Evolutionary conservation across 164 flowering plant genomes (phyloP), one percentile per base, ranked within the genome.

Genomic region (Piper betle): DNA sequence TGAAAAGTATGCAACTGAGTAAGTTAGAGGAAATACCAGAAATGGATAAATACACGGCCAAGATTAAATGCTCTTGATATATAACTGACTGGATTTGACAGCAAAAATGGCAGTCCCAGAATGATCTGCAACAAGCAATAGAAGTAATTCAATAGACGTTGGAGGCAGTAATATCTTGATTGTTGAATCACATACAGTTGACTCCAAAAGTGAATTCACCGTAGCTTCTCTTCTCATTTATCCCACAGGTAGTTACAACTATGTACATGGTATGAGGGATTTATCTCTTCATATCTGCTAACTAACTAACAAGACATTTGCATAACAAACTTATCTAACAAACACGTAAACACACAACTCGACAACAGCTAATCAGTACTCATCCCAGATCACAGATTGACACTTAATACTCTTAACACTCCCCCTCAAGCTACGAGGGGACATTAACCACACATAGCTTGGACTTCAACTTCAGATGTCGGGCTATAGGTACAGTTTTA

Each of bases 41-140:
- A 92, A 74, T 89, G 96, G 75, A 92, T 82, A 81, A 92, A 92
- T 66, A 87, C 81, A 16, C 98, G 96, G n/a, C 98, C 93, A 74
- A 92, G 97, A 74, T 92, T 81, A 75, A 92, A 92, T 67, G 96
- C 89, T 65, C 80, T 79, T 60, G 98, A 81, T 68, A 92, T 53
- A 64, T 92, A 92, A n/a, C 79, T 79, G 62, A 79, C 9, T 58
- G 98, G 96, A 74, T 87, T 59, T 37, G 87, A 73, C n/a, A 84
- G 15, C 55, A 92, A 25, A 75, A 92, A 92, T 57, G 98, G 96
- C 37, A 89, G 66, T 39, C 91, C 98, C 72, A 91, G 62, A 40
- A 88, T 64, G 64, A 91, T 85, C 98, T 91, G 91, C 77, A 85
- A 46, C 50, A 5, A 46, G 50, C 9, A 61, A 74, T 3, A 58